Conservation (phyloP, 202 grass and related monocot genomes). For the Schoenoplectus tabernaemontani region DNA sequence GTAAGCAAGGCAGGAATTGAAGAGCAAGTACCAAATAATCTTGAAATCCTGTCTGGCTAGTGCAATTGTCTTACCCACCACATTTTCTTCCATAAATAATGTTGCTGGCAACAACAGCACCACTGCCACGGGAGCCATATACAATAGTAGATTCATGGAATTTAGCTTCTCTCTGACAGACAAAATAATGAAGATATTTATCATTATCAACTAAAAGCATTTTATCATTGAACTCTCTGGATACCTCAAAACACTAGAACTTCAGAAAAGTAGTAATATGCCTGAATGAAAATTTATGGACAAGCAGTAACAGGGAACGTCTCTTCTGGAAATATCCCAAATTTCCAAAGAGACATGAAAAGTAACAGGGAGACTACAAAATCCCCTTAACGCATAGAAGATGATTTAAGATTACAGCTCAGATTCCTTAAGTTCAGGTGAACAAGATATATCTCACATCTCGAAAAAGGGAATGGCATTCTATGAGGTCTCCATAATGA, state of each 20-base stretch:
- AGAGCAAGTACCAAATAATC: slow-evolving; percentile 80
- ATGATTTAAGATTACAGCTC: not conserved
- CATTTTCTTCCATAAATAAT: slow-evolving; percentile 89
- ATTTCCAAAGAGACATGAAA: not conserved
- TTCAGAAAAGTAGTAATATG: not conserved
- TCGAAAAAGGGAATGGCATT: not conserved
- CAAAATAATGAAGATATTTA: slow-evolving; percentile 13
- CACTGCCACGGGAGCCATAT: slow-evolving; percentile 89
- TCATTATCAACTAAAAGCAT: not conserved
- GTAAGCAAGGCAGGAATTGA: slow-evolving; percentile 87
- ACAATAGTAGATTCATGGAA: slow-evolving; percentile 86
- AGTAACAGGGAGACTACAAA: not conserved
- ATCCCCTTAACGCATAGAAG: not conserved
- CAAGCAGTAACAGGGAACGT: not conserved
- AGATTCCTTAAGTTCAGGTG: not conserved
- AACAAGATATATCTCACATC: not conserved
- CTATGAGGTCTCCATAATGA: not conserved
- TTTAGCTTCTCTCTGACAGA: slow-evolving; percentile 77
- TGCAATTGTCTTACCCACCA: slow-evolving; percentile 66
- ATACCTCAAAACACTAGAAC: slow-evolving; percentile 14
- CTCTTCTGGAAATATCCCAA: not conserved
- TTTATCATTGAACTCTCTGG: not conserved
- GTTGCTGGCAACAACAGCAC: slow-evolving; percentile 75
- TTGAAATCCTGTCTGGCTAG: slow-evolving; percentile 67
- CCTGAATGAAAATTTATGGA: not conserved